phyloP scores from a whole-genome alignment of 2,329 filamentous ascomycete species.

The Verticillium zaregamsianum region DNA sequence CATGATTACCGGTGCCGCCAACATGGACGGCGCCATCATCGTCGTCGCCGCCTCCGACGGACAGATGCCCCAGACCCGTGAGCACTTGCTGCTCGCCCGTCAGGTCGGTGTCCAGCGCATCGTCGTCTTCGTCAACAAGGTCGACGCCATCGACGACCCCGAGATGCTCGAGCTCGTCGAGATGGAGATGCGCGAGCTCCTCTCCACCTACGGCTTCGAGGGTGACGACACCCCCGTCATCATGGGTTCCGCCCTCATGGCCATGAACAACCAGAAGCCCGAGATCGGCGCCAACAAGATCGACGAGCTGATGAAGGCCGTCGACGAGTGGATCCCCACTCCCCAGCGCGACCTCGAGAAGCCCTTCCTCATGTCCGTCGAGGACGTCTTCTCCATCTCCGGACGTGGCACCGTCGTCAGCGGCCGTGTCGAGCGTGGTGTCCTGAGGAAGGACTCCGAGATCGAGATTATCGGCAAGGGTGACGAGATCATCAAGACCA shows the following conservation, averaged over 20 bases:
- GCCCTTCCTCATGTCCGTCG: conserved; percentile 98
- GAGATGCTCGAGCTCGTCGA: conserved; percentile 99
- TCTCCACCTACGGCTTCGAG: conserved; percentile 90
- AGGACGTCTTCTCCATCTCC: conserved; percentile 85
- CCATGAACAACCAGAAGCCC: conserved; percentile 77
- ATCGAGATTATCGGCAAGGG: conserved; percentile 93
- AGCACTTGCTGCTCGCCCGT: conserved; percentile 94
- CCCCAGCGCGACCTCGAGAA: conserved; percentile 92
- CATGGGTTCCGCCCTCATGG: conserved; percentile 94
- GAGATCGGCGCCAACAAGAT: conserved; percentile 88
- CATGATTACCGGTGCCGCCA: conserved; percentile 99
- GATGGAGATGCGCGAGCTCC: conserved; percentile 99
- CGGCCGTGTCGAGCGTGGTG: conserved; percentile 93
- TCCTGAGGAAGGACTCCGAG: conserved; percentile 89
- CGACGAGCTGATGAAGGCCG: conserved; percentile 82
- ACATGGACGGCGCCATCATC: conserved; percentile 99
- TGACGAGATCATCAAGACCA: conserved; percentile 83
- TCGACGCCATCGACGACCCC: conserved; percentile 93
- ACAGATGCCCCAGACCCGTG: conserved; percentile 99
- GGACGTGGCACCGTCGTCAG: conserved; percentile 96
- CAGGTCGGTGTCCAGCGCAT: conserved; percentile 98
- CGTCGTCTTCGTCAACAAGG: conserved; percentile 99
- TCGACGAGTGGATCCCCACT: conserved; percentile 95
- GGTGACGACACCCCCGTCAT: conserved; percentile 97
- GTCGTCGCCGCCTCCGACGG: conserved; percentile 97